Conservation (phyloP, 2,329 filamentous ascomycete species). For the Nannizziopsis arthrosporioides region DNA sequence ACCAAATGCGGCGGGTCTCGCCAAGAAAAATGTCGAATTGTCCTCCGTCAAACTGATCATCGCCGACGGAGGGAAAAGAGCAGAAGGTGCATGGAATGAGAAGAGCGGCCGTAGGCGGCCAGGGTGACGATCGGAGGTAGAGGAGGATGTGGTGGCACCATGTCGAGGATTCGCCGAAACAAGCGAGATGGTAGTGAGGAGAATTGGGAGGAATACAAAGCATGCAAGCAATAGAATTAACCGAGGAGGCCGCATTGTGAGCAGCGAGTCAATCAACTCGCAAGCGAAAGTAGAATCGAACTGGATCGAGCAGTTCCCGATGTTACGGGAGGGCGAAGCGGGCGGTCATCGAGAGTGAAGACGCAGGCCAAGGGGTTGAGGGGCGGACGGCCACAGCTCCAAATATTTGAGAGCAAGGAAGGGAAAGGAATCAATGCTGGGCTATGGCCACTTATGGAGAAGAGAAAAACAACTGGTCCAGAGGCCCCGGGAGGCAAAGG, state of each 20-base stretch:
- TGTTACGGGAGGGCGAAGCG: neutral
- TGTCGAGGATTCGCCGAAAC: constrained; percentile 31
- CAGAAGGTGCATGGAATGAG: constrained; percentile 64
- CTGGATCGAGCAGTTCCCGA: constrained; percentile 1
- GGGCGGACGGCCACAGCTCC: neutral
- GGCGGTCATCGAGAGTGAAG: constrained; percentile 4
- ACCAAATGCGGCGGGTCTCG: constrained; percentile 85
- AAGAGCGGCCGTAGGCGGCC: constrained; percentile 48
- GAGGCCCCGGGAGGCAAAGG: too few species aligned
- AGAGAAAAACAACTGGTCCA: too few species aligned
- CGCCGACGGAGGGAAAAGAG: constrained; percentile 86
- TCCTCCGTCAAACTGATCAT: constrained; percentile 95
- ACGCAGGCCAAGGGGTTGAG: neutral
- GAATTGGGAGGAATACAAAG: constrained; percentile 38
- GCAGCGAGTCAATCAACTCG: constrained; percentile 2
- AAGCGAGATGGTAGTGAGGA: constrained; percentile 38
- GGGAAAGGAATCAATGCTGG: too few species aligned
- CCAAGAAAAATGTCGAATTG: constrained; percentile 93
- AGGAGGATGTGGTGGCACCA: constrained; percentile 26
- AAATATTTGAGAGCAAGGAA: neutral
- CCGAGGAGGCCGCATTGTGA: constrained; percentile 38
- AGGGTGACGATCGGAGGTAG: constrained; percentile 26
- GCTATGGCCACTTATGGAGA: too few species aligned
- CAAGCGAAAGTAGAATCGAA: constrained; percentile 12
- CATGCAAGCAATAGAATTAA: constrained; percentile 37